A percentile compares a stretch with the other conserved stretches of the same genome.
These are phyloP conservation scores for Sporothrix euskadiensis DNA, from an alignment of 2,329 filamentous ascomycete genomes.

Conservation along the genomic window DNA sequence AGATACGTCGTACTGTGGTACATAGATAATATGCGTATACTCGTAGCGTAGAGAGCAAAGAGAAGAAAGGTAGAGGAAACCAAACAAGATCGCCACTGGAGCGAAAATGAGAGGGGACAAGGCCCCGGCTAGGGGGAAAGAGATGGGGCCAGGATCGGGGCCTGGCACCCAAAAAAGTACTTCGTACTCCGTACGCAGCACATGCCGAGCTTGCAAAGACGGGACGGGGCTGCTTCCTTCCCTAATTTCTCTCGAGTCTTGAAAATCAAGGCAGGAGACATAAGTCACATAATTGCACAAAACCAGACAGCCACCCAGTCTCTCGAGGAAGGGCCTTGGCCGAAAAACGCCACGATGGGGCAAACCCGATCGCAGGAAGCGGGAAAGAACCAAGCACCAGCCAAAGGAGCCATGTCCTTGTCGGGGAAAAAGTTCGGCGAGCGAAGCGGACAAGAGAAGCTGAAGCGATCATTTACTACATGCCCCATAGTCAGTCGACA, in stretches of 20 bases:
- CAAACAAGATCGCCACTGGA: conserved; percentile 19
- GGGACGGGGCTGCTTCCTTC: neutral
- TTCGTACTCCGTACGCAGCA: neutral
- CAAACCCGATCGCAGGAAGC: conserved; percentile 12
- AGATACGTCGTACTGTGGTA: neutral
- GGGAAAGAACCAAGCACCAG: neutral
- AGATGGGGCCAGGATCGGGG: neutral
- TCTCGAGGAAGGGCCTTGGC: conserved; percentile 5
- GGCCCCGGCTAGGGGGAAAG: neutral
- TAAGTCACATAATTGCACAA: neutral
- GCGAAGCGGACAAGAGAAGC: neutral
- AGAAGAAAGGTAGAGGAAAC: neutral
- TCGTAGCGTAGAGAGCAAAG: neutral
- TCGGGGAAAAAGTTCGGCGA: neutral
- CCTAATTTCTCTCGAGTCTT: neutral
- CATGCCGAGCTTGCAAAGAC: conserved; percentile 13
- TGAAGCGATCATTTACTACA: neutral
- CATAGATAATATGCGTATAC: too few relatives aligned
- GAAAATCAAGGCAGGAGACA: neutral
- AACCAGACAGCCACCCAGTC: neutral
- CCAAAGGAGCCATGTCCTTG: conserved; percentile 16
- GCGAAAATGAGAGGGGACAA: conserved; percentile 9
- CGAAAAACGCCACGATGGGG: conserved; percentile 22
- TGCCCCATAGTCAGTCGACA: neutral
- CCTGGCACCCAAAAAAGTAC: neutral